Percentiles rank a stretch among this genome's conserved stretches.
Conservation (phyloP, 2,329 filamentous ascomycete species). For the Colletotrichum sublineola region DNA sequence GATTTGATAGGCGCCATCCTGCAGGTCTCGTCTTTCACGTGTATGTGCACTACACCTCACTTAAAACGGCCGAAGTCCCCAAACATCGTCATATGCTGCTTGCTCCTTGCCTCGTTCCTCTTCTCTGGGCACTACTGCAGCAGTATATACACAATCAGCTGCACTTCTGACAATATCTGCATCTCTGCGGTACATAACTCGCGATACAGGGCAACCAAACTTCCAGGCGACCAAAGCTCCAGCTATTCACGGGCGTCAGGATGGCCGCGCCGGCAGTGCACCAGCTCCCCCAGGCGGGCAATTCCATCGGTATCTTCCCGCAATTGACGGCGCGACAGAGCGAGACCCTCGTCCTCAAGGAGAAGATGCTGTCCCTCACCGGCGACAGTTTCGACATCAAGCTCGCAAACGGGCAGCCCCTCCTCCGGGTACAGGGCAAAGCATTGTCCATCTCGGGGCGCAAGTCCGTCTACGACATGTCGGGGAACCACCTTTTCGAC, state of each 20-base stretch:
- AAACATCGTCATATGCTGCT: background rate
- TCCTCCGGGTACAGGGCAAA: conserved; percentile 70
- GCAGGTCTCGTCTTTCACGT: background rate
- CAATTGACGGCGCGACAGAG: conserved; percentile 54
- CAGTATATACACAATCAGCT: background rate
- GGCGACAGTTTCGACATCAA: conserved; percentile 76
- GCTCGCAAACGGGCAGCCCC: conserved; percentile 63
- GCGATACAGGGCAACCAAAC: background rate
- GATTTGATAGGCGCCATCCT: background rate
- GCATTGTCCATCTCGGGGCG: conserved; percentile 65
- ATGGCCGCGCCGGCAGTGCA: conserved; percentile 12
- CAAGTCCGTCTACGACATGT: conserved; percentile 68
- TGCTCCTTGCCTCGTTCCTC: too few relatives aligned
- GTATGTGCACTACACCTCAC: background rate
- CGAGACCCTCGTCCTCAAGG: conserved; percentile 69
- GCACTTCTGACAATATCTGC: background rate
- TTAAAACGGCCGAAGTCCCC: background rate
- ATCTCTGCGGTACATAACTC: too few relatives aligned
- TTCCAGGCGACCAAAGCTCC: background rate
- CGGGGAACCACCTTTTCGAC: conserved; percentile 68
- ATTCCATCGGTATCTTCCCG: conserved; percentile 56
- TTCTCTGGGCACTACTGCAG: background rate
- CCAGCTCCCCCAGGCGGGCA: conserved; percentile 48
- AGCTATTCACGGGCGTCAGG: background rate
- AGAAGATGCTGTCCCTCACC: conserved; percentile 72